Evolutionary conservation across 768 basidiomycete genomes (phyloP).

Genomic region (Chalciporus pseudorubinellus): DNA sequence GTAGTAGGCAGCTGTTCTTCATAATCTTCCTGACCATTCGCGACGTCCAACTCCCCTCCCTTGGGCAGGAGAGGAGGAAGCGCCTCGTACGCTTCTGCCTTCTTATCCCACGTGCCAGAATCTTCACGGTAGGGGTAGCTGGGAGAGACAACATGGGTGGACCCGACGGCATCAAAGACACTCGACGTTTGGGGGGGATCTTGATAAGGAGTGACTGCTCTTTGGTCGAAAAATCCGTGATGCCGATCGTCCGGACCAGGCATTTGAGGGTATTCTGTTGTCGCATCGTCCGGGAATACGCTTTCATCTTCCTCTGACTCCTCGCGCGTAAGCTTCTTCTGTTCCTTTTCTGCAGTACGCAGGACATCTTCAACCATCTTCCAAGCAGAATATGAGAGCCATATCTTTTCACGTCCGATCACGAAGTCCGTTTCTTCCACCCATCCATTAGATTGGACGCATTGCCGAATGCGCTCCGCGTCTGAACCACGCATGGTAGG

Average conservation of each 20-base stretch:
- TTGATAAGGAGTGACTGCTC: conserved; percentile 27
- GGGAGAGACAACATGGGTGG: conserved; percentile 23
- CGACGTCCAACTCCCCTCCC: conserved; percentile 37
- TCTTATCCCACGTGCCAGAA: conserved; percentile 45
- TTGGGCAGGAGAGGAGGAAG: conserved; percentile 36
- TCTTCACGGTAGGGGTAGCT: conserved; percentile 35
- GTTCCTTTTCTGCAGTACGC: conserved; percentile 50
- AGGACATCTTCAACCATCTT: conserved; percentile 58
- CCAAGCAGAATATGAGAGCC: conserved; percentile 57
- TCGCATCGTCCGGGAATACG: conserved; percentile 37
- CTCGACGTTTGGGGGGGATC: conserved; percentile 32
- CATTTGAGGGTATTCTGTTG: conserved; percentile 39
- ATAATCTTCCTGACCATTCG: conserved; percentile 44
- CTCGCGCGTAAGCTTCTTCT: conserved; percentile 39
- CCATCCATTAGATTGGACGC: conserved; percentile 52
- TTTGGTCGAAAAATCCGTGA: conserved; percentile 33
- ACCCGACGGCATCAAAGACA: conserved; percentile 23
- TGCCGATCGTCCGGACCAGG: conserved; percentile 26
- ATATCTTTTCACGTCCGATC: conserved; percentile 51
- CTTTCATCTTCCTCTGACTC: conserved; percentile 49
- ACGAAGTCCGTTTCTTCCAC: conserved; percentile 52
- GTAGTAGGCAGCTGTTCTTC: conserved; percentile 58
- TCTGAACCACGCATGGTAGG: conserved; percentile 48
- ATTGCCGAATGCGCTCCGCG: conserved; percentile 48
- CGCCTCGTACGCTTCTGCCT: conserved; percentile 29